Evolutionary conservation across 352 stramenopile species (phyloP).

Genomic region (Phytophthora sansomeana): DNA sequence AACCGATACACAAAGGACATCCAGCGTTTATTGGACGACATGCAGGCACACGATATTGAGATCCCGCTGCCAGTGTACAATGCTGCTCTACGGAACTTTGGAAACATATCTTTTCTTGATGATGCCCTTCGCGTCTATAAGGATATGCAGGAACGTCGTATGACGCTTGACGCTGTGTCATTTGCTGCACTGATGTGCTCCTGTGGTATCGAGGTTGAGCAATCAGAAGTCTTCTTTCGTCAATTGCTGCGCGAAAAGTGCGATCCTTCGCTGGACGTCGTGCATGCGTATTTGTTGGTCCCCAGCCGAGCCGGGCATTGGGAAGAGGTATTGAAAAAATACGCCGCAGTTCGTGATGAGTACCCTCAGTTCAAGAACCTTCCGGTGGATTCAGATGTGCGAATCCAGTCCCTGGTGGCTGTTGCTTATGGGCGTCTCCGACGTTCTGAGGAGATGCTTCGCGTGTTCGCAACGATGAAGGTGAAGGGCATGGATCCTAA

Average conservation of each 20-base stretch:
- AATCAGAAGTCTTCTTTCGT: conserved; percentile 56
- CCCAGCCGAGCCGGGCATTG: conserved; percentile 53
- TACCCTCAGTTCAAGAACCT: conserved; percentile 26
- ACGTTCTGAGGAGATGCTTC: conserved; percentile 61
- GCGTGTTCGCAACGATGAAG: conserved; percentile 79
- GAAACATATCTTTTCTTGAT: conserved; percentile 41
- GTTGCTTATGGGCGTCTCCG: conserved; percentile 58
- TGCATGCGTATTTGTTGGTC: conserved; percentile 47
- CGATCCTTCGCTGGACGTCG: conserved; percentile 36
- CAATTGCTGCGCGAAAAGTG: conserved; percentile 42
- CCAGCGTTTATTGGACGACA: conserved; percentile 51
- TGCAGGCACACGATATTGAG: conserved; percentile 47
- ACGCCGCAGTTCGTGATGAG: conserved; percentile 25
- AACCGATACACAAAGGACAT: conserved; percentile 62
- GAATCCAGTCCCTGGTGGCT: conserved; percentile 70
- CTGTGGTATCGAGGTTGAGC: conserved; percentile 50
- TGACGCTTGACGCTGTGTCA: conserved; percentile 60
- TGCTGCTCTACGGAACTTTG: conserved; percentile 70
- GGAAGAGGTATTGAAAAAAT: conserved; percentile 50
- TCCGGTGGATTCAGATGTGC: conserved; percentile 53
- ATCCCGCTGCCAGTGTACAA: conserved; percentile 63
- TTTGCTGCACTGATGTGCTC: conserved; percentile 63
- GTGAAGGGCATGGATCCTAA: conserved; percentile 70
- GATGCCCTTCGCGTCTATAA: conserved; percentile 52
- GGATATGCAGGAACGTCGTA: conserved; percentile 46